A percentile compares a stretch with the other conserved stretches of the same genome.
These are phyloP conservation scores for Syncephalastrum sp. DNA, from an alignment of 371 early-diverging fungal species.

Conservation along the genomic window DNA sequence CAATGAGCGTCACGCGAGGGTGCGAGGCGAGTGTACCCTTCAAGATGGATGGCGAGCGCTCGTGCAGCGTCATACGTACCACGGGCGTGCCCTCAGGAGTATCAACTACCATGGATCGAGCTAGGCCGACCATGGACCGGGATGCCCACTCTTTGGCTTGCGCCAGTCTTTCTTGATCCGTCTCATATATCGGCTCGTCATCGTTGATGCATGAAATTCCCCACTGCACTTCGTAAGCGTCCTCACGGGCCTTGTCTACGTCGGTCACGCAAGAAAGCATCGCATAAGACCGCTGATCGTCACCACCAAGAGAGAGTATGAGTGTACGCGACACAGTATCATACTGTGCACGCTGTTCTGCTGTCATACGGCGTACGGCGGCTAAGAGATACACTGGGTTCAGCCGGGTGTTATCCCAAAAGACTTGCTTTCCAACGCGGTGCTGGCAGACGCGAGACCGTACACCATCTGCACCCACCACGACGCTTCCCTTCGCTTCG, in stretches of 20 bases:
- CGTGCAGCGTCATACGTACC: constrained; percentile 5
- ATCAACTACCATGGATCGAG: not conserved
- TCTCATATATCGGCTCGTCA: not conserved
- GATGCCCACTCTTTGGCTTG: constrained; percentile 10
- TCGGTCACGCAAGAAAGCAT: constrained; percentile 5
- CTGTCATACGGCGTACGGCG: constrained; percentile 4
- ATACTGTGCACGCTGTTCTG: constrained; percentile 3
- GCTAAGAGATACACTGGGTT: constrained; percentile 10
- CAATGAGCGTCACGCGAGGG: constrained; percentile 8
- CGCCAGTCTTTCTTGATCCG: not conserved
- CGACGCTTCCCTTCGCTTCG: constrained; percentile 9
- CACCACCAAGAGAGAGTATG: not conserved
- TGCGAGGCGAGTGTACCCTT: not conserved
- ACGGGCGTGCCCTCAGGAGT: not conserved
- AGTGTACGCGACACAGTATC: not conserved
- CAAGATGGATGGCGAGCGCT: constrained; percentile 6
- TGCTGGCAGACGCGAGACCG: constrained; percentile 17
- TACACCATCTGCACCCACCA: constrained; percentile 24
- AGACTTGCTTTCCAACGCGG: constrained; percentile 7
- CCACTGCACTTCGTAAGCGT: constrained; percentile 6
- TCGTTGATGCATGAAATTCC: constrained; percentile 5
- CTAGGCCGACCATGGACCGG: not conserved
- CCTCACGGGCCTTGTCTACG: constrained; percentile 3
- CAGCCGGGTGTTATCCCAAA: constrained; percentile 6
- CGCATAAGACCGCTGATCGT: not conserved